Evolutionary conservation across 805 yeast species (phyloP).

Genomic region (Lipomyces yamanashiensis): DNA sequence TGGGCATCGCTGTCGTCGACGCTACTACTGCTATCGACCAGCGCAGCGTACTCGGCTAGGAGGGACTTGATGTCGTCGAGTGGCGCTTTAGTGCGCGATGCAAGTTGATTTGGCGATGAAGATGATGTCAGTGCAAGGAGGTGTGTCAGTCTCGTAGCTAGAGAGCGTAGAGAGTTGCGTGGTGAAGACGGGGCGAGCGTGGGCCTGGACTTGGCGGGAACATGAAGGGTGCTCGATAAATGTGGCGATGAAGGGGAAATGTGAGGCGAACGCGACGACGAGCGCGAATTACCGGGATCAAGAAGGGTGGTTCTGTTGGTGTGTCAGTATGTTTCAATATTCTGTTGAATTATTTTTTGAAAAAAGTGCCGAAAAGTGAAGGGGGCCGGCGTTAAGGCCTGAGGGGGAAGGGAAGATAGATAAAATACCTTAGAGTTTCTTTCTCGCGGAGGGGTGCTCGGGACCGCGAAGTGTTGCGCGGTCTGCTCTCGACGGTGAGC

Average conservation of each 20-base stretch:
- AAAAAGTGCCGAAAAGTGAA: neutral
- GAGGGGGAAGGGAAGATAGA: neutral
- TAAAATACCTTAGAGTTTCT: slow-evolving; percentile 19
- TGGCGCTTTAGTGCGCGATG: slow-evolving; percentile 42
- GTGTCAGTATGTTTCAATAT: neutral
- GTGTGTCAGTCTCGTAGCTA: slow-evolving; percentile 50
- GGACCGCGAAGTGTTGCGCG: slow-evolving; percentile 34
- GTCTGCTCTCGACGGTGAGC: slow-evolving; percentile 33
- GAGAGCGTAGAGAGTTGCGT: slow-evolving; percentile 37
- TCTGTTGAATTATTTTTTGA: neutral
- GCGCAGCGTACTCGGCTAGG: slow-evolving; percentile 43
- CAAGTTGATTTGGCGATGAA: slow-evolving; percentile 44
- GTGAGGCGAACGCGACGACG: slow-evolving; percentile 26
- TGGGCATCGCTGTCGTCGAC: slow-evolving; percentile 30
- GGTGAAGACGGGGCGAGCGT: slow-evolving; percentile 38
- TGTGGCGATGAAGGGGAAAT: slow-evolving; percentile 33
- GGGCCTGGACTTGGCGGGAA: slow-evolving; percentile 9
- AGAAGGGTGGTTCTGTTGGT: slow-evolving; percentile 16
- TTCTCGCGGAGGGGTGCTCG: slow-evolving; percentile 24
- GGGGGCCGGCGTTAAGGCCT: neutral
- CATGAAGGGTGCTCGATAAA: slow-evolving; percentile 11
- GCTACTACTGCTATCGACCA: slow-evolving; percentile 40
- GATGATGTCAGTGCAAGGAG: slow-evolving; percentile 56
- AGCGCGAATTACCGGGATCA: slow-evolving; percentile 13
- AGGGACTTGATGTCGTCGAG: slow-evolving; percentile 42